phyloP scores from a whole-genome alignment of 1,284 basidiomycete genomes.

The Rhodotorula sp. region DNA sequence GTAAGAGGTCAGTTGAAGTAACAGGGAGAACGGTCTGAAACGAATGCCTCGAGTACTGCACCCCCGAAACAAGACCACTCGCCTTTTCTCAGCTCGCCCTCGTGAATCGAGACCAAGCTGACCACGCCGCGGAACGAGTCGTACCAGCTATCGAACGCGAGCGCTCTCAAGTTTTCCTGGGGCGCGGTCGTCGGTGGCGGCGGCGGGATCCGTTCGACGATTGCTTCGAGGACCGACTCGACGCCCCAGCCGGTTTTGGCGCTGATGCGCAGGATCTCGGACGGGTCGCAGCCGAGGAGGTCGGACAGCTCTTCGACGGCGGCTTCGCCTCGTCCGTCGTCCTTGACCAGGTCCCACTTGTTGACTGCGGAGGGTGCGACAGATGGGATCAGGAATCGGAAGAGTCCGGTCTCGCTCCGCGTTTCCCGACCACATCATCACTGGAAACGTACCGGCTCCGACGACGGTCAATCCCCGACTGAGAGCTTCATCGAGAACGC shows the following conservation, averaged over 20 bases:
- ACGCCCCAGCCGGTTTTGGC: conserved; percentile 89
- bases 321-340: conserved; percentile 36
- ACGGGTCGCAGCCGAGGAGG: conserved; percentile 70
- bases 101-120: conserved; percentile 74
- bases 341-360: conserved; percentile 42
- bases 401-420: no score
- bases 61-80: conserved; percentile 5
- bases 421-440: background rate
- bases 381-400: no score
- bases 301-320: conserved; percentile 66
- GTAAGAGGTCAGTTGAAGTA: background rate
- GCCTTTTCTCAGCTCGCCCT: conserved; percentile 59
- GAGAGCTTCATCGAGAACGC: conserved; percentile 84
- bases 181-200: conserved; percentile 48
- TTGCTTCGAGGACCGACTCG: conserved; percentile 69
- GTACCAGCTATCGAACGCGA: conserved; percentile 89
- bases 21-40: background rate
- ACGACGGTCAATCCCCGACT: conserved; percentile 81
- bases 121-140: conserved; percentile 96
- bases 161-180: conserved; percentile 56
- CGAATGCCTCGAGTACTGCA: no score
- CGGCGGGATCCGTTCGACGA: conserved; percentile 77
- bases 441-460: conserved; percentile 64
- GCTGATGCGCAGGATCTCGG: conserved; percentile 70
- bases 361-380: conserved; percentile 57